Percentiles rank a stretch among this genome's conserved stretches.
These are phyloP conservation scores for Flaveria sonorensis DNA, from an alignment of 129 eudicot species.

Conservation along the genomic window DNA sequence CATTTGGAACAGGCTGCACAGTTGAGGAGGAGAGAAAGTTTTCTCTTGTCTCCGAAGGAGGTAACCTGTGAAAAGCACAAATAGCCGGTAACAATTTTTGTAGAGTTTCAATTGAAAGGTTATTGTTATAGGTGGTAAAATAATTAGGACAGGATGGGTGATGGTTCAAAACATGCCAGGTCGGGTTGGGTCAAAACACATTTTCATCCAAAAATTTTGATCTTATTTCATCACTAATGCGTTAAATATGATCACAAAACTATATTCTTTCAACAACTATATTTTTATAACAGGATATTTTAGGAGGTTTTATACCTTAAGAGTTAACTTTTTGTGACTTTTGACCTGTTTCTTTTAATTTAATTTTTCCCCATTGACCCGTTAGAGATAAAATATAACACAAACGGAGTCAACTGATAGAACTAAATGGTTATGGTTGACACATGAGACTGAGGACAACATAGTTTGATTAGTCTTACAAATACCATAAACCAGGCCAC, in stretches of 20 bases:
- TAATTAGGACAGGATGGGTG: neutral
- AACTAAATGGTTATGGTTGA: conserved; percentile 10
- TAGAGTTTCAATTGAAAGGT: neutral
- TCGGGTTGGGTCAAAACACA: neutral
- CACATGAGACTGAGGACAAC: neutral
- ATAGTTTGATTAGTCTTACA: conserved; percentile 52
- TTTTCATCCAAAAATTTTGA: neutral
- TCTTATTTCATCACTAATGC: neutral
- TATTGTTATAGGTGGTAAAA: neutral
- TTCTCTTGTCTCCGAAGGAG: conserved; percentile 45
- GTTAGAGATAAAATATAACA: neutral
- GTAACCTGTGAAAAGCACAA: conserved; percentile 51
- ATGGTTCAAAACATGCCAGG: neutral
- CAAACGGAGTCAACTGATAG: neutral
- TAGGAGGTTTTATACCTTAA: neutral
- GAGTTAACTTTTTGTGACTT: neutral
- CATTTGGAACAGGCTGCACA: conserved; percentile 37
- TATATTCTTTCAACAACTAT: neutral
- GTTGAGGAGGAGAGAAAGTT: conserved; percentile 24
- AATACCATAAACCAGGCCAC: conserved; percentile 66
- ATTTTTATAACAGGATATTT: neutral
- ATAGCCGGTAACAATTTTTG: neutral
- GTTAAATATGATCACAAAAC: neutral
- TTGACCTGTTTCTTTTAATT: neutral
- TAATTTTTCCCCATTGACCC: neutral